Conservation (phyloP, 441 rosid species). For the Hura crepitans region DNA sequence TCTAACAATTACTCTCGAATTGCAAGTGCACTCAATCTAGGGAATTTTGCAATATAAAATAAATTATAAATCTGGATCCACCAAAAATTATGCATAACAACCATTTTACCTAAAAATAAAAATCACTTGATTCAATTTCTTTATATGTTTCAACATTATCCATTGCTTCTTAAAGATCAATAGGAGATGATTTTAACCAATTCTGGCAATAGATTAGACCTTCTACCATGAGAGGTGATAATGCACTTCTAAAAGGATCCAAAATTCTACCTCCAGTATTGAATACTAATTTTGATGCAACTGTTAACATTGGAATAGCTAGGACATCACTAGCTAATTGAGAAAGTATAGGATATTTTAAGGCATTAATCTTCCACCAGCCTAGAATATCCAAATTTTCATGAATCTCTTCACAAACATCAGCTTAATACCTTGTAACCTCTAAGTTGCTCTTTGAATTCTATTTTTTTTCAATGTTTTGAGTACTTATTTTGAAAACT, state of each 20-base stretch:
- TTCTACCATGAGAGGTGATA: background rate
- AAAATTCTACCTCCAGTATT: background rate
- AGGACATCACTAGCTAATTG: conserved; percentile 1
- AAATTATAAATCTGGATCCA: too few relatives aligned
- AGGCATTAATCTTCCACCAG: background rate
- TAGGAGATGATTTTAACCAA: too few relatives aligned
- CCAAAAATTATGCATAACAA: too few relatives aligned
- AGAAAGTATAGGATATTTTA: background rate
- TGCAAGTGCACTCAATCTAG: too few relatives aligned
- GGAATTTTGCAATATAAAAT: too few relatives aligned
- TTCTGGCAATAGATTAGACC: too few relatives aligned
- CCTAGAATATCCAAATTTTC: background rate
- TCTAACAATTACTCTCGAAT: too few relatives aligned
- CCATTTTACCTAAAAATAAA: too few relatives aligned
- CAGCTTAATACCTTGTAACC: background rate
- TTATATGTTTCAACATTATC: too few relatives aligned
- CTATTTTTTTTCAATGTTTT: background rate
- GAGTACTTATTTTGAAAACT: background rate
- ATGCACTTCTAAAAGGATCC: background rate
- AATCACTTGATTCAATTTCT: too few relatives aligned
- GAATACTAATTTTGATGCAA: background rate
- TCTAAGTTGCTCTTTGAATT: background rate
- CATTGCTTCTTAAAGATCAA: too few relatives aligned
- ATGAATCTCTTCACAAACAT: background rate
- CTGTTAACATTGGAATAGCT: background rate